Conservation (phyloP, 768 basidiomycete species). For the Termitomyces sp. region DNA sequence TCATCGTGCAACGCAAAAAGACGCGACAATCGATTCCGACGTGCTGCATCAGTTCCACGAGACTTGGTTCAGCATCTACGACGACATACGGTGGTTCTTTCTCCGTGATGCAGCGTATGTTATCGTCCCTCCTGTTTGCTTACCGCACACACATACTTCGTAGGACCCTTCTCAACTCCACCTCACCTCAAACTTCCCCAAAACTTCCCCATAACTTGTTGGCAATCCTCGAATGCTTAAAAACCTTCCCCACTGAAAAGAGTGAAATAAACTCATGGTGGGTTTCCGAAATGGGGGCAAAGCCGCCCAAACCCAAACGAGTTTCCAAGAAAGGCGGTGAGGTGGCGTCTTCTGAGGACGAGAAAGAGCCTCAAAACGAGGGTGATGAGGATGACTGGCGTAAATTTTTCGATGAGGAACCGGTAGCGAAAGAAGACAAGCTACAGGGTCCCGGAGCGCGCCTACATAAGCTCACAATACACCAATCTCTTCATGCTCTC, state of each 20-base stretch:
- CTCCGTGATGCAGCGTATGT: slow-evolving; percentile 73
- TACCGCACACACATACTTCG: slow-evolving; percentile 3
- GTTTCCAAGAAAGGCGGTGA: slow-evolving; percentile 32
- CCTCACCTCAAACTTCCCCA: slow-evolving; percentile 29
- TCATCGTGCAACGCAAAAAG: slow-evolving; percentile 18
- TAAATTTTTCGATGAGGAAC: slow-evolving; percentile 76
- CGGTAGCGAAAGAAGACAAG: slow-evolving; percentile 28
- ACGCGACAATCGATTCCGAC: slow-evolving; percentile 48
- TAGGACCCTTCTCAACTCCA: slow-evolving; percentile 30
- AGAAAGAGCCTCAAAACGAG: slow-evolving; percentile 26
- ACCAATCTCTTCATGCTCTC: slow-evolving; percentile 75
- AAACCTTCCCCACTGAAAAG: slow-evolving; percentile 69
- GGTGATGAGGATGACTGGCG: slow-evolving; percentile 68
- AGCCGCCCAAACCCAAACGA: slow-evolving; percentile 49
- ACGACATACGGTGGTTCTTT: slow-evolving; percentile 90
- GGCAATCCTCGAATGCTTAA: slow-evolving; percentile 61
- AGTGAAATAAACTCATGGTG: slow-evolving; percentile 77
- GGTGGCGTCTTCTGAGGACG: slow-evolving; percentile 34
- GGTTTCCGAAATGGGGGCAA: slow-evolving; percentile 62
- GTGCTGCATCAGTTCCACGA: slow-evolving; percentile 62
- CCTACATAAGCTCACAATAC: slow-evolving; percentile 63
- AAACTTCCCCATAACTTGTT: slow-evolving; percentile 48
- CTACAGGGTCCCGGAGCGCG: slow-evolving; percentile 41
- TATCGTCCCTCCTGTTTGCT: neutral
- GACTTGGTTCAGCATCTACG: slow-evolving; percentile 73